Conservation (phyloP, 75 land plant species). For the Azolla pinnata region DNA sequence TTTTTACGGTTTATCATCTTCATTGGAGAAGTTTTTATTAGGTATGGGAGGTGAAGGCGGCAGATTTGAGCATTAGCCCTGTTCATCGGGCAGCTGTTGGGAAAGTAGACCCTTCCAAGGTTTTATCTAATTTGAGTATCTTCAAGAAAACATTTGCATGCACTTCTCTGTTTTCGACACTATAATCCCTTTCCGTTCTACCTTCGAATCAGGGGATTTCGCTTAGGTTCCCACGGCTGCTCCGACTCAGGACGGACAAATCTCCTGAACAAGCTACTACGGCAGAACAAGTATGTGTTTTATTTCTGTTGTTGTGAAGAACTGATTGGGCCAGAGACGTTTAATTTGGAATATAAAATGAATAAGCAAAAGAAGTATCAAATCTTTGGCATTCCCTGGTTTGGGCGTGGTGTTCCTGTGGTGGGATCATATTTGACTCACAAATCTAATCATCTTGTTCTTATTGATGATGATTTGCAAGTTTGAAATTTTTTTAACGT, state of each 20-base stretch:
- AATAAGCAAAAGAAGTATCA: no score
- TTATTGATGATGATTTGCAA: background rate
- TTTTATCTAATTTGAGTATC: no score
- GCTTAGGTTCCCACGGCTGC: constrained; percentile 83
- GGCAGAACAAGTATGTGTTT: constrained; percentile 55
- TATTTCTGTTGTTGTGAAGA: background rate
- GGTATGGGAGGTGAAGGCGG: constrained; percentile 99
- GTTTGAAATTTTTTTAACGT: background rate
- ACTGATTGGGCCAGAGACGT: no score
- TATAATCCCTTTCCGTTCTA: no score
- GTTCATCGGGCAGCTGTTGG: constrained; percentile 91
- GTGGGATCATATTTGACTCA: background rate
- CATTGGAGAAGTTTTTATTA: no score
- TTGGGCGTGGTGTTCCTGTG: no score
- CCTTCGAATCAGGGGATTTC: constrained; percentile 79
- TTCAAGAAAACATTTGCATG: no score
- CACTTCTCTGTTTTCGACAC: no score
- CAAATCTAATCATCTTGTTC: background rate
- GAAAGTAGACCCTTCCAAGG: constrained; percentile 78
- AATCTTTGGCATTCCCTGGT: no score
- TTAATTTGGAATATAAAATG: no score
- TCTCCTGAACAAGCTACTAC: constrained; percentile 88
- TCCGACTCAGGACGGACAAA: constrained; percentile 85
- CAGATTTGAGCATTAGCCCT: constrained; percentile 96
- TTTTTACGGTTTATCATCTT: no score